phyloP scores from a whole-genome alignment of 208 protist genomes.

The Crithidia bombi region DNA sequence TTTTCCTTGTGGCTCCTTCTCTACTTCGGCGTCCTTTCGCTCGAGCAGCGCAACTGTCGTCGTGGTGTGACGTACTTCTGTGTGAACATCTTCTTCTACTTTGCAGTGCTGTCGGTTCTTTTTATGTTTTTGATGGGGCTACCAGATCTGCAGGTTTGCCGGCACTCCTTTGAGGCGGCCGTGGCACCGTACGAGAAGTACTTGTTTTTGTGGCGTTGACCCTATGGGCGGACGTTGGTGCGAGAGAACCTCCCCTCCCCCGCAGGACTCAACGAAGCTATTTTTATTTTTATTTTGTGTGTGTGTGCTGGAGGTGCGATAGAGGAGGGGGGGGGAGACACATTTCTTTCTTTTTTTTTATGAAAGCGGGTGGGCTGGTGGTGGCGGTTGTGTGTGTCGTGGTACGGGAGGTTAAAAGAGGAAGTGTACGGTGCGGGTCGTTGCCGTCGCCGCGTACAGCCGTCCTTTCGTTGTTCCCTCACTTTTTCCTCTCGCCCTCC shows the following conservation, averaged over 20 bases:
- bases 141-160: constrained; percentile 79
- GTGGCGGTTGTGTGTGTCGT: too few relatives aligned
- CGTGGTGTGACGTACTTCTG: constrained; percentile 22
- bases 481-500: too few relatives aligned
- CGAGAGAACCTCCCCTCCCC: too few relatives aligned
- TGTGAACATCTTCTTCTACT: constrained; percentile 75
- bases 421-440: too few relatives aligned
- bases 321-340: too few relatives aligned
- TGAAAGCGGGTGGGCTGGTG: too few relatives aligned
- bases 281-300: constrained; percentile 3
- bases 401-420: too few relatives aligned
- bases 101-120: constrained; percentile 46
- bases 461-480: too few relatives aligned
- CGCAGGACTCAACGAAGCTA: too few relatives aligned
- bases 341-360: too few relatives aligned
- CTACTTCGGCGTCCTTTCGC: constrained; percentile 73
- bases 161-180: constrained; percentile 55
- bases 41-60: constrained; percentile 42
- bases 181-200: constrained; percentile 59
- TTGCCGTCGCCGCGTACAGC: too few relatives aligned
- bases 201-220: constrained; percentile 65
- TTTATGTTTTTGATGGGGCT: constrained; percentile 79
- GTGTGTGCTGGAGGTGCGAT: not conserved
- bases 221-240: not conserved
- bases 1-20: constrained; percentile 71